phyloP scores from a whole-genome alignment of 1,284 basidiomycete species.

The Ceratobasidium sp. region DNA sequence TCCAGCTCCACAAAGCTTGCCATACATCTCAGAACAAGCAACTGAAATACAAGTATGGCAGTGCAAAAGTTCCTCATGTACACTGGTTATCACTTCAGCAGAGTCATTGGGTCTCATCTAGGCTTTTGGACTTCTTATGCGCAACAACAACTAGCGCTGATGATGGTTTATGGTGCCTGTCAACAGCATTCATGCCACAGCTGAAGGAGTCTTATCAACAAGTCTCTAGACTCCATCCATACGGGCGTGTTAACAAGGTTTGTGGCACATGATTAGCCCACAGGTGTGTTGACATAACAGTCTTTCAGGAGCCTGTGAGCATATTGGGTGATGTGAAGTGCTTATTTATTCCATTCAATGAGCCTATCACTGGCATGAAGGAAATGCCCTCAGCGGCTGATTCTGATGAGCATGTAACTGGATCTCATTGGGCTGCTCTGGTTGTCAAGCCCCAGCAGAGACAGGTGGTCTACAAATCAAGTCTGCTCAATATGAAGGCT shows the following conservation, averaged over 20 bases:
- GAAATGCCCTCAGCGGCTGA: neutral
- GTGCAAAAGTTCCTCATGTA: neutral
- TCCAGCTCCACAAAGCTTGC: neutral
- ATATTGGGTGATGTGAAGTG: neutral
- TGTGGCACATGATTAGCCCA: neutral
- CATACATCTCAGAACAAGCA: neutral
- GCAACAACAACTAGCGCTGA: neutral
- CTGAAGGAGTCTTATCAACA: neutral
- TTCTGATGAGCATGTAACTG: neutral
- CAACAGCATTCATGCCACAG: neutral
- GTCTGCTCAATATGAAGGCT: neutral
- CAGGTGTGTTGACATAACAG: neutral
- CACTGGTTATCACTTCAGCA: neutral
- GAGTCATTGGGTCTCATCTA: neutral
- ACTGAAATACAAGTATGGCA: neutral
- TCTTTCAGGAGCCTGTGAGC: neutral
- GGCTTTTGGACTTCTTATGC: neutral
- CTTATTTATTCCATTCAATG: constrained; percentile 19
- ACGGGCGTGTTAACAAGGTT: neutral
- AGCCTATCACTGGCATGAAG: neutral
- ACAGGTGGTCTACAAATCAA: constrained; percentile 1
- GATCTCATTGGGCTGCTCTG: constrained; percentile 11
- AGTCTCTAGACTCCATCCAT: neutral
- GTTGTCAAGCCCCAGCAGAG: neutral
- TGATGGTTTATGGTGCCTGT: neutral